Evolutionary conservation across 106 monocot genomes (phyloP).

Genomic region (Xerophyta viscosa): DNA sequence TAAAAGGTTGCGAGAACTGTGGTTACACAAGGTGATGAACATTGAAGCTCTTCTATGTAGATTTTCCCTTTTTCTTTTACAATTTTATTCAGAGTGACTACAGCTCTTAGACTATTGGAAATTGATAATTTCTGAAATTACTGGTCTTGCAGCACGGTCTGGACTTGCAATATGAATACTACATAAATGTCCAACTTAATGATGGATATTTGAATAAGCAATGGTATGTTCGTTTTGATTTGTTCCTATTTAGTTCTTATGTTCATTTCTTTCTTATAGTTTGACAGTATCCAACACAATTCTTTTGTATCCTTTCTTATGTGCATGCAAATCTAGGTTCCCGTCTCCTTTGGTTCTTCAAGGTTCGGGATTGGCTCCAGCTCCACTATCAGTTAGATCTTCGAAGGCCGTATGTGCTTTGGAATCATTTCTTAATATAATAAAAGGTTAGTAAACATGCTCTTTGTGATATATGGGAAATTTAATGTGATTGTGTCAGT

Average conservation of each 20-base stretch:
- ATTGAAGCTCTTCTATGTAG: no score
- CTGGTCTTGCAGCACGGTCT: slow-evolving; percentile 54
- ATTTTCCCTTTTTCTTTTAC: slow-evolving; percentile 5
- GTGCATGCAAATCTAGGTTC: slow-evolving; percentile 30
- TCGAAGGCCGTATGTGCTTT: slow-evolving; percentile 38
- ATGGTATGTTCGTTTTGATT: slow-evolving; percentile 38
- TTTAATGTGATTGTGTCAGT: no score
- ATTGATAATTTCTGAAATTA: slow-evolving; percentile 2
- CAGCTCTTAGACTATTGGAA: neutral
- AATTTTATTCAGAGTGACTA: neutral
- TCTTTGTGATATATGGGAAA: no score
- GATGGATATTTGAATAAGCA: slow-evolving; percentile 23
- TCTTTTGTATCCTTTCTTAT: slow-evolving; percentile 3
- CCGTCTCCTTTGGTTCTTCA: slow-evolving; percentile 73
- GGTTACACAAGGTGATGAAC: slow-evolving; percentile 48
- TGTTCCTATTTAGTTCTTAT: neutral
- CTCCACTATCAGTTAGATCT: slow-evolving; percentile 57
- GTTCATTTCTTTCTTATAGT: neutral
- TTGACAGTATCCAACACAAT: slow-evolving; percentile 2
- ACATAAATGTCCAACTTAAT: slow-evolving; percentile 33
- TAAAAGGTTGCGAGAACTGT: slow-evolving; percentile 35
- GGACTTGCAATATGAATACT: slow-evolving; percentile 31
- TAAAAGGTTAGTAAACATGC: slow-evolving; percentile 31
- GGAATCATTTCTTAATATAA: slow-evolving; percentile 41
- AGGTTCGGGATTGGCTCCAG: slow-evolving; percentile 63